Base-by-base conservation (phyloP, 2,329 filamentous ascomycete species). In the Xylaria sp. region DNA sequence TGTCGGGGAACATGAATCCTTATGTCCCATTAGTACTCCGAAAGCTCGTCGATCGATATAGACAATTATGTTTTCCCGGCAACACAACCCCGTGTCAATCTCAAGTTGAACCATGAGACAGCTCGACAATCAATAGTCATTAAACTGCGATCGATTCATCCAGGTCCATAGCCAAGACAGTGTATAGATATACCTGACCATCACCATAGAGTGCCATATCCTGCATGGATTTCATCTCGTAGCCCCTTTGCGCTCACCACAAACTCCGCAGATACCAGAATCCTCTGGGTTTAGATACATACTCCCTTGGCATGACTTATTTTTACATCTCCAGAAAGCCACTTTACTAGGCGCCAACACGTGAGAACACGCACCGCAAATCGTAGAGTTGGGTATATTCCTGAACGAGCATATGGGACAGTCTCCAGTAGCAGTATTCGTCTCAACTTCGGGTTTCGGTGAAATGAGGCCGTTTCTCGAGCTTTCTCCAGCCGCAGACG, bases 201-300 rank as follows among this genome's bases (percentile, higher is more conserved):
- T 32, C 18, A 25, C 59, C 15, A 28, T 44, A 48, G 44, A 32
- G 8, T 48, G 18, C 48, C n/a, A 44, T 48, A 20, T 54, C 55
- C 72, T 65, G 55, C 67, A 60, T n/a, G 10, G 74, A 72, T 63
- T 41, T 59, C 48, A 69, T 59, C 63, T 60, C 32, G 51, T n/a
- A 34, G 66, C 8, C 25, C 28, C 54, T 54, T 63, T 73, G 74
- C 74, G 80, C 72, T 79, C 80, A 20, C 90, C 90, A 76, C 92
- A 95, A 5, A 92, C 80, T 3, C 92, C 91, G 77, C 92, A 95
- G 0, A 89, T 78, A 7, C 89, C 90, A 71, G 85, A 89, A 78
- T 94, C 92, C 1, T 86, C 88, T 12, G 90, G 85, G 75, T 94
- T 95, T 62, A 90, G 76, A 77, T 93, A 95, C 23, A 75, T 69